These are phyloP conservation scores for Aureobasidium lini DNA, from an alignment of 2,329 filamentous ascomycete genomes.

Conservation along the genomic window DNA sequence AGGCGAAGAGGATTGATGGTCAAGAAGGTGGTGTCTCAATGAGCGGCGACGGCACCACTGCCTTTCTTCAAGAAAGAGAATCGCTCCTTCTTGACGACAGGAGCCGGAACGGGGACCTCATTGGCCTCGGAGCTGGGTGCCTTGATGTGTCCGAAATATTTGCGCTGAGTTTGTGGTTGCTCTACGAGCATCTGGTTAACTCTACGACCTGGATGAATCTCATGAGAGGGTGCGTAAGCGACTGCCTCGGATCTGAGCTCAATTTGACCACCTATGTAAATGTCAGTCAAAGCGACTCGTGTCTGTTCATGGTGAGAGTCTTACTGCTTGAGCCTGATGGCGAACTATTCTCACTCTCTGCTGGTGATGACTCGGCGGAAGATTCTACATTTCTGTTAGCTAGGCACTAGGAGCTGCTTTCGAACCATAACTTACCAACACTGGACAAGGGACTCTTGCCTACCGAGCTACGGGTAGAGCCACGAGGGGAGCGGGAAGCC, in stretches of 20 bases:
- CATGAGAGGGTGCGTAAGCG: background rate
- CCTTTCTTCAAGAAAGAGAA: slow-evolving; percentile 16
- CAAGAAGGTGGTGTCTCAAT: background rate
- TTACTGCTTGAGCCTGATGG: slow-evolving; percentile 9
- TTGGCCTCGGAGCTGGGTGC: background rate
- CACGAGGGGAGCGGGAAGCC: slow-evolving; percentile 1
- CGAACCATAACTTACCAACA: slow-evolving; percentile 3
- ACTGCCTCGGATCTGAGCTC: slow-evolving; percentile 10
- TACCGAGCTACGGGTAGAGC: slow-evolving; percentile 7
- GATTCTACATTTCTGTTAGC: slow-evolving; percentile 1
- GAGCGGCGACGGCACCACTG: slow-evolving; percentile 15
- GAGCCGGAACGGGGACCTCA: background rate
- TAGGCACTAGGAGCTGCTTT: background rate
- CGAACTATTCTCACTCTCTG: slow-evolving; percentile 14
- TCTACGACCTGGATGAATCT: slow-evolving; percentile 7
- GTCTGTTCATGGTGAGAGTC: background rate
- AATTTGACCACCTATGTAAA: slow-evolving; percentile 2
- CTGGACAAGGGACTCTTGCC: slow-evolving; percentile 15
- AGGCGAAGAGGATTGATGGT: background rate
- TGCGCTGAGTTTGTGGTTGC: background rate
- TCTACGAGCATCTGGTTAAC: slow-evolving; percentile 1
- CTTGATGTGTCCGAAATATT: slow-evolving; percentile 14
- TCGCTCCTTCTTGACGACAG: slow-evolving; percentile 14
- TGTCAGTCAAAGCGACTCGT: background rate
- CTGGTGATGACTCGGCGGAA: slow-evolving; percentile 9